Evolutionary conservation across 176 grass and related monocot genomes (phyloP).

Genomic region (Lolium multiflorum): DNA sequence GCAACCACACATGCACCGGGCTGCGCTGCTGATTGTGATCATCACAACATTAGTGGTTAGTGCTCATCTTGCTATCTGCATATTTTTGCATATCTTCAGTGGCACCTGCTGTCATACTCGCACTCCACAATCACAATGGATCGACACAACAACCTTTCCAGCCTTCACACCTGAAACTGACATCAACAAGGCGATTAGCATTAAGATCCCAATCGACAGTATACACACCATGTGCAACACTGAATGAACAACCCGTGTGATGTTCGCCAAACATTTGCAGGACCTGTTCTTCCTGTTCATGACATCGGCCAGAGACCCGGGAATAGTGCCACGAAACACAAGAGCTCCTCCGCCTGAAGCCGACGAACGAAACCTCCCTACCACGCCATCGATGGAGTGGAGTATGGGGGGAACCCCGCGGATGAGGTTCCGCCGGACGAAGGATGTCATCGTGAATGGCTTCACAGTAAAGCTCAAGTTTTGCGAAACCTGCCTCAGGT

Average conservation of each 20-base stretch:
- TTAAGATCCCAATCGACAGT: neutral
- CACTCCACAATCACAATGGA: constrained; percentile 5
- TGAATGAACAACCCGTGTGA: neutral
- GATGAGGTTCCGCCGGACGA: constrained; percentile 47
- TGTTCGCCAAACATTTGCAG: constrained; percentile 34
- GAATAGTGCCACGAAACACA: constrained; percentile 70
- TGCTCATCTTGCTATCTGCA: neutral
- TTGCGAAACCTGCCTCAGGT: constrained; percentile 69
- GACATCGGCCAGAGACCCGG: constrained; percentile 64
- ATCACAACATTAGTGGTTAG: constrained; percentile 49
- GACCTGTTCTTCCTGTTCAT: constrained; percentile 61
- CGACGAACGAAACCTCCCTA: constrained; percentile 38
- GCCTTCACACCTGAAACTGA: constrained; percentile 14
- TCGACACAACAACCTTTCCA: neutral
- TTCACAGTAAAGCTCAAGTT: constrained; percentile 66
- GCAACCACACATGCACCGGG: constrained; percentile 20
- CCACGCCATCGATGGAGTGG: constrained; percentile 69
- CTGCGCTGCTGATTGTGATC: constrained; percentile 37
- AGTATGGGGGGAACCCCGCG: constrained; percentile 50
- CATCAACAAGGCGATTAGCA: neutral
- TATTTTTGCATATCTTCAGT: neutral
- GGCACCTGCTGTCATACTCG: neutral
- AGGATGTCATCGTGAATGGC: constrained; percentile 57
- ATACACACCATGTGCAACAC: neutral
- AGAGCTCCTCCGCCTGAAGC: constrained; percentile 53